Conservation (phyloP, 306 rosid species). For the Prunus mume region DNA sequence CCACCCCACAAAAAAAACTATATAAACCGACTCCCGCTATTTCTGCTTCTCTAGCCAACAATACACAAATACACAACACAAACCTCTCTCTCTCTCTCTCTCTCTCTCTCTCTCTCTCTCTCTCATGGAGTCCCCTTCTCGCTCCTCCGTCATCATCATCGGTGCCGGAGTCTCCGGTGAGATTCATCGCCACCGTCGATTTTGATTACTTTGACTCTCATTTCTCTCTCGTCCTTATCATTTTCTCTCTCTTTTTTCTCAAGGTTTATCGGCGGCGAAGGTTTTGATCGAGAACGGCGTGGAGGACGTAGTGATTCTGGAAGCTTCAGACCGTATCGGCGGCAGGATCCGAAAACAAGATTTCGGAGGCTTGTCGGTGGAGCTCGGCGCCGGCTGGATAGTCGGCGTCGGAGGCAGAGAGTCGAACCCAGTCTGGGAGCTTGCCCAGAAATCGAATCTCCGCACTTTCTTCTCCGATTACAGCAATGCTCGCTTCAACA, state of each 20-base stretch:
- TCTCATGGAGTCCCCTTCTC: slow-evolving; percentile 65
- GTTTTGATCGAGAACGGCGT: slow-evolving; percentile 69
- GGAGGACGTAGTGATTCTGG: slow-evolving; percentile 69
- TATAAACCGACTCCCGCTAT: slow-evolving; percentile 75
- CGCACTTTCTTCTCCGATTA: slow-evolving; percentile 89
- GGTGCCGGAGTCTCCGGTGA: slow-evolving; percentile 96
- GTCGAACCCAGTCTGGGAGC: slow-evolving; percentile 89
- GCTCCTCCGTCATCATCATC: slow-evolving; percentile 76
- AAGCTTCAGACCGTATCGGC: slow-evolving; percentile 92
- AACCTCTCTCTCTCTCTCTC: not conserved
- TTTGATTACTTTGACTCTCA: not conserved
- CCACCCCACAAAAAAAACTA: slow-evolving; percentile 22
- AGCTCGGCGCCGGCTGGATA: slow-evolving; percentile 99
- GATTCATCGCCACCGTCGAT: not conserved
- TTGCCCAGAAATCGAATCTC: slow-evolving; percentile 60
- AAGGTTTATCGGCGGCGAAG: slow-evolving; percentile 87
- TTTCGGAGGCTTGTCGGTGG: slow-evolving; percentile 84
- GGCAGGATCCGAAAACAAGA: slow-evolving; percentile 80
- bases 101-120: not conserved
- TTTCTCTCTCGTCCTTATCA: not conserved
- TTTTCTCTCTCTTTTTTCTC: not conserved
- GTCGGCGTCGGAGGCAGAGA: slow-evolving; percentile 88
- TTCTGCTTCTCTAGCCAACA: slow-evolving; percentile 34
- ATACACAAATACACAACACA: not conserved
- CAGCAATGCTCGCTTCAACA: slow-evolving; percentile 85